phyloP scores from a whole-genome alignment of 2,329 filamentous ascomycete genomes.

The Neonectria hederae region DNA sequence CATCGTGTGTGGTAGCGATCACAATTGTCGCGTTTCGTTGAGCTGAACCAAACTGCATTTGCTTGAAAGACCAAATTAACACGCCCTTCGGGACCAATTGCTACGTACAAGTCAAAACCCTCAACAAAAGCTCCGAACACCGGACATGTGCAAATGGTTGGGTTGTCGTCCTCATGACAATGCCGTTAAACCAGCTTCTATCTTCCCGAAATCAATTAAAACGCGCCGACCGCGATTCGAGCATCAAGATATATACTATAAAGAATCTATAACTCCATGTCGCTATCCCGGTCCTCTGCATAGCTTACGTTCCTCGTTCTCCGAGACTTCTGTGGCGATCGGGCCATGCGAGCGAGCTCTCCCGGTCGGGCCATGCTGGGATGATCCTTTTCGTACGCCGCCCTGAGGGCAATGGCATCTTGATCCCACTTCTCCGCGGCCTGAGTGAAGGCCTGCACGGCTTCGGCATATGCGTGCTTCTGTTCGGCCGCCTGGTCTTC shows the following conservation, averaged over 20 bases:
- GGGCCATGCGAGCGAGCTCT: slow-evolving; percentile 29
- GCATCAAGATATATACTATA: slow-evolving; percentile 2
- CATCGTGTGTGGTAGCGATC: slow-evolving; percentile 26
- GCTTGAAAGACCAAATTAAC: neutral
- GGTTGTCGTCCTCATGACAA: neutral
- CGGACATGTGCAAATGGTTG: slow-evolving; percentile 1
- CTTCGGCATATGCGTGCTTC: slow-evolving; percentile 70
- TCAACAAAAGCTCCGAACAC: slow-evolving; percentile 23
- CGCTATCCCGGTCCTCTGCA: slow-evolving; percentile 46
- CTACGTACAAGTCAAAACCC: slow-evolving; percentile 12
- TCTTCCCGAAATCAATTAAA: neutral
- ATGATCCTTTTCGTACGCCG: slow-evolving; percentile 63
- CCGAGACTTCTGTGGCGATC: slow-evolving; percentile 29
- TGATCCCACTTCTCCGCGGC: slow-evolving; percentile 77
- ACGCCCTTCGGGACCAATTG: neutral
- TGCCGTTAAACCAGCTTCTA: neutral
- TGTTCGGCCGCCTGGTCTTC: slow-evolving; percentile 77
- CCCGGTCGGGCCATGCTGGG: slow-evolving; percentile 47
- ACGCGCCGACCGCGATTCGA: slow-evolving; percentile 2
- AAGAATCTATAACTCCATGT: slow-evolving; percentile 35
- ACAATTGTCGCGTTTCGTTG: slow-evolving; percentile 9
- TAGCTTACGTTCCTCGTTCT: slow-evolving; percentile 51
- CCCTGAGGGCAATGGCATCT: slow-evolving; percentile 65
- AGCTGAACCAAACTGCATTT: neutral
- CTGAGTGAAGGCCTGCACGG: slow-evolving; percentile 67